Evolutionary conservation across 345 rosid species (phyloP).

Genomic region (Passiflora organensis): DNA sequence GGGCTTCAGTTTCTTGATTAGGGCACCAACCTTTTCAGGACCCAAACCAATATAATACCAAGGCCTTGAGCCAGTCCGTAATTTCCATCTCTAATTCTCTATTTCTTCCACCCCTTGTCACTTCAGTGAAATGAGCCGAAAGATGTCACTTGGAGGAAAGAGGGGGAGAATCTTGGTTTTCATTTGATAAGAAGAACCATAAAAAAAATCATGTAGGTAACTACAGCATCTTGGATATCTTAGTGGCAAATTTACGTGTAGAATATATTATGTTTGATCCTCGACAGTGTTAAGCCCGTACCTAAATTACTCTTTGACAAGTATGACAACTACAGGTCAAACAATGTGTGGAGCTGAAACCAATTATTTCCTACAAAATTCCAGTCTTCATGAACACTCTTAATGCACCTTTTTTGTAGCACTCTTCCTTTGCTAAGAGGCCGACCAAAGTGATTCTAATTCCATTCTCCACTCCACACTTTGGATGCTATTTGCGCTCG

Average conservation of each 20-base stretch:
- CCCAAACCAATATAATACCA: no score
- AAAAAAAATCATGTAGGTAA: not conserved
- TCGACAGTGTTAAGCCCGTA: no score
- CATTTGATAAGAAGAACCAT: no score
- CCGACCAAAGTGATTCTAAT: constrained; percentile 41
- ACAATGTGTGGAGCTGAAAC: constrained; percentile 13
- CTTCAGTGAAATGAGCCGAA: no score
- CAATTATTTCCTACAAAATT: constrained; percentile 18
- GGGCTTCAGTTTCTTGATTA: no score
- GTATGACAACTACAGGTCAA: constrained; percentile 19
- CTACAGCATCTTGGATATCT: not conserved
- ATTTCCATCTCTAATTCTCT: no score
- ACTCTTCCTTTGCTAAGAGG: constrained; percentile 25
- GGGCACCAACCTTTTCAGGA: no score
- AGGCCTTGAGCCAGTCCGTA: no score
- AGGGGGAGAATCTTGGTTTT: not conserved
- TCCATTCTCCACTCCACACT: constrained; percentile 35
- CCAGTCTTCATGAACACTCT: constrained; percentile 29
- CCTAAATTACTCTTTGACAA: constrained; percentile 14
- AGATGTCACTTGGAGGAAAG: not conserved
- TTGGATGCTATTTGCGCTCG: constrained; percentile 12
- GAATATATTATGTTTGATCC: not conserved
- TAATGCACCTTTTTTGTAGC: constrained; percentile 5
- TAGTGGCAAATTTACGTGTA: not conserved
- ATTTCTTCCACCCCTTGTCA: no score